phyloP scores from a whole-genome alignment of 129 eudicot species.

The Arctium lappa region DNA sequence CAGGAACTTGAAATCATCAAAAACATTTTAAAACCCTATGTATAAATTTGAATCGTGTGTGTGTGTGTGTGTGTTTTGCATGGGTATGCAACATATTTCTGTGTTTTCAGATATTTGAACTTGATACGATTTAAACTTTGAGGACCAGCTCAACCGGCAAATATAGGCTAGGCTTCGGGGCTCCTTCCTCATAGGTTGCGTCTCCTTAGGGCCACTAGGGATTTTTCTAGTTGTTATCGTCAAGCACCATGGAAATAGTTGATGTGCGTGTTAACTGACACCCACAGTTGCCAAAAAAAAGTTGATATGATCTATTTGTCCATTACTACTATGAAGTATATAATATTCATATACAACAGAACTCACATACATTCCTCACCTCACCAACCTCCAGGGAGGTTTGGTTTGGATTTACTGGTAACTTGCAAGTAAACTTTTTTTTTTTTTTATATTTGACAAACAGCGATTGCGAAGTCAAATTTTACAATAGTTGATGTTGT shows the following conservation, averaged over 20 bases:
- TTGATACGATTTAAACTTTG: too few relatives aligned
- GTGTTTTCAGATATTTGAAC: neutral
- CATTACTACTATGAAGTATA: neutral
- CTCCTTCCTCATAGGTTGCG: neutral
- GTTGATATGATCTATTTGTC: too few relatives aligned
- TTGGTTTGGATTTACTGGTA: too few relatives aligned
- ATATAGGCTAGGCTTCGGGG: neutral
- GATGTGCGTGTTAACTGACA: too few relatives aligned
- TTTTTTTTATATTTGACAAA: neutral
- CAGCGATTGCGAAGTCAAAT: neutral
- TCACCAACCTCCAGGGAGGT: too few relatives aligned
- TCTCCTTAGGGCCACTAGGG: neutral
- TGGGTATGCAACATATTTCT: neutral
- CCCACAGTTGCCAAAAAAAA: too few relatives aligned
- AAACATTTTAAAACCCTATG: neutral
- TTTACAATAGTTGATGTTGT: neutral
- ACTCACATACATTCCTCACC: too few relatives aligned
- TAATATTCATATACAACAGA: neutral
- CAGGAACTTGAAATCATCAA: conserved; percentile 2
- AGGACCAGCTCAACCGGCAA: too few relatives aligned
- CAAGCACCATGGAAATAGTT: too few relatives aligned
- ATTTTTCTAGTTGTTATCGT: neutral
- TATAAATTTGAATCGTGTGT: neutral
- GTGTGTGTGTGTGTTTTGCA: neutral
- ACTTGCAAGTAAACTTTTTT: too few relatives aligned